Conservation (phyloP, 768 basidiomycete genomes). For the Naganishia vaughanmartiniae region DNA sequence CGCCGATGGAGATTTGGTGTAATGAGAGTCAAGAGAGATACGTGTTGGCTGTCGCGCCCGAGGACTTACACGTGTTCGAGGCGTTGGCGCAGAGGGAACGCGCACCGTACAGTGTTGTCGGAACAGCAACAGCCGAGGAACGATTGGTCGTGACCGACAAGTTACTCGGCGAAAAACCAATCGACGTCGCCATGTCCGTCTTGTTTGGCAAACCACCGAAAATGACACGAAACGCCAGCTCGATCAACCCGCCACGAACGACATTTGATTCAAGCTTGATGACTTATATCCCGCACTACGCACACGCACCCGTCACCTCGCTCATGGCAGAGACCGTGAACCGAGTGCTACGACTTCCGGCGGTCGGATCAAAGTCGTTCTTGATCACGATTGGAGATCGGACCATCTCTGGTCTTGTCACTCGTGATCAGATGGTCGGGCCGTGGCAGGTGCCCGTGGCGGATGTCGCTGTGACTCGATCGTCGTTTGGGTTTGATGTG, state of each 20-base stretch:
- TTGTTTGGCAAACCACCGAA: conserved; percentile 94
- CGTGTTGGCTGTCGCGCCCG: conserved; percentile 79
- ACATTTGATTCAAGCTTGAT: conserved; percentile 71
- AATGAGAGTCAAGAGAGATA: conserved; percentile 98
- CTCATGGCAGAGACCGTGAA: conserved; percentile 63
- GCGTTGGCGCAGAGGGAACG: conserved; percentile 79
- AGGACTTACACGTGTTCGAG: conserved; percentile 64
- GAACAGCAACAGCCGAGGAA: conserved; percentile 75
- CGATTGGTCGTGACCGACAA: conserved; percentile 86
- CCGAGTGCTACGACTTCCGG: conserved; percentile 83
- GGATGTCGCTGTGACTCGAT: conserved; percentile 93
- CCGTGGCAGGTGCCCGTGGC: conserved; percentile 98
- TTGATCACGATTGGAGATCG: conserved; percentile 97
- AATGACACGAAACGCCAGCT: conserved; percentile 72
- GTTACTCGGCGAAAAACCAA: conserved; percentile 71
- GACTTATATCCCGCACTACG: conserved; percentile 58
- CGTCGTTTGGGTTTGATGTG: conserved; percentile 87
- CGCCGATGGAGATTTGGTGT: conserved; percentile 99
- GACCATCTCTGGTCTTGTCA: conserved; percentile 86
- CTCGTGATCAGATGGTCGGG: conserved; percentile 97
- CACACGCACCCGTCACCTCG: conserved; percentile 52
- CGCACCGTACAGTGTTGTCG: conserved; percentile 90
- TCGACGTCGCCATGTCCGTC: conserved; percentile 87
- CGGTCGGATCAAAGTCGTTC: conserved; percentile 94
- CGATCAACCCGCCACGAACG: conserved; percentile 54